These are phyloP conservation scores for Arthromyces matolae DNA, from an alignment of 768 basidiomycete genomes.

Conservation along the genomic window DNA sequence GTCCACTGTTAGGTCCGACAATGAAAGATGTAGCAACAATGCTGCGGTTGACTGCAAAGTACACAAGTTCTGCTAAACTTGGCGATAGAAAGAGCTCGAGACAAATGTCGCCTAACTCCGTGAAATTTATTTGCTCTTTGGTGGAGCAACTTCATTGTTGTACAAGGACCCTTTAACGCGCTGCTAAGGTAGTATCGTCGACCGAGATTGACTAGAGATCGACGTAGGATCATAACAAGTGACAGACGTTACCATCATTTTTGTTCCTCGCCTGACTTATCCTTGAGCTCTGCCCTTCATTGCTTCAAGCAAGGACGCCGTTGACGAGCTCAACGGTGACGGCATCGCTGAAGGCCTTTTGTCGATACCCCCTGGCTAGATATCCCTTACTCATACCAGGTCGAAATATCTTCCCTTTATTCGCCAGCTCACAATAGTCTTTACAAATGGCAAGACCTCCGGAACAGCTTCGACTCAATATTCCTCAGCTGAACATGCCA, in stretches of 20 bases:
- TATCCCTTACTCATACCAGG: not conserved
- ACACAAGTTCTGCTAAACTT: no score
- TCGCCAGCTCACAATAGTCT: constrained; percentile 5
- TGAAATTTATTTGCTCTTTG: no score
- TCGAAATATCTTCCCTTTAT: no score
- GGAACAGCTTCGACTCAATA: constrained; percentile 55
- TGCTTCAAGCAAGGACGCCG: not conserved
- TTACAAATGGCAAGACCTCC: constrained; percentile 38
- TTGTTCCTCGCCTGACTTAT: not conserved
- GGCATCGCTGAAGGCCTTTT: constrained; percentile 9
- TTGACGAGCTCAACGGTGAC: not conserved
- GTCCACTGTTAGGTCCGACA: no score
- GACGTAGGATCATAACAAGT: not conserved
- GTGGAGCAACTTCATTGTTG: no score
- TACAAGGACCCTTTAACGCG: no score
- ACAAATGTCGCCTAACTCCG: no score
- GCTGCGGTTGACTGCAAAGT: no score
- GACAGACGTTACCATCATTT: constrained; percentile 9
- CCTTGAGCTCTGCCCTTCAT: not conserved
- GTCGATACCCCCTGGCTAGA: not conserved
- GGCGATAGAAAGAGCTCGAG: no score
- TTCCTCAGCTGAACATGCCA: constrained; percentile 51
- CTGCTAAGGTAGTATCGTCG: no score
- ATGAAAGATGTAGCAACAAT: no score
- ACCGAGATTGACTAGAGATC: no score